Evolutionary conservation across 1,284 basidiomycete genomes (phyloP).

Genomic region (Marasmius tenuissimus): DNA sequence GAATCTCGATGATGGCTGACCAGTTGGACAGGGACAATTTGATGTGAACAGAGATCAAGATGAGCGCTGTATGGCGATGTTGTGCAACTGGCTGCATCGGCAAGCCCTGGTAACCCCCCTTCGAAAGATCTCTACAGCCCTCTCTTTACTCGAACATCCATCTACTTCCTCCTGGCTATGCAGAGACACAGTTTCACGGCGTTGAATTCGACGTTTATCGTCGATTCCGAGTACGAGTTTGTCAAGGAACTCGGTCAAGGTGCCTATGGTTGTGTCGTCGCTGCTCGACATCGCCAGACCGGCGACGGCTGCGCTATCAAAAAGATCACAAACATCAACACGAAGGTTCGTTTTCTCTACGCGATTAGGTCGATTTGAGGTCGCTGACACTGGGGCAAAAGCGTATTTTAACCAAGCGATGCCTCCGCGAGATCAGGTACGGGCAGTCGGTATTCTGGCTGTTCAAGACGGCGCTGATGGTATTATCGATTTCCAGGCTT

Average conservation of each 20-base stretch:
- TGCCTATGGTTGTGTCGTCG: conserved; percentile 90
- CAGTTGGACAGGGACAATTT: too few species aligned
- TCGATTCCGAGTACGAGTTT: conserved; percentile 90
- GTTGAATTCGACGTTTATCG: conserved; percentile 81
- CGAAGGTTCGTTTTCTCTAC: conserved; percentile 60
- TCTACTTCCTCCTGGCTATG: conserved; percentile 26
- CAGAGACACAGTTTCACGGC: conserved; percentile 76
- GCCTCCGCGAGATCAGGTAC: conserved; percentile 89
- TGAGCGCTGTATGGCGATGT: conserved; percentile 7
- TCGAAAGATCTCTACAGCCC: conserved; percentile 12
- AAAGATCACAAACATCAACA: conserved; percentile 98
- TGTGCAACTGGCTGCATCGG: background rate
- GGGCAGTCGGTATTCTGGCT: conserved; percentile 19
- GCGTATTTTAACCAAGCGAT: conserved; percentile 94
- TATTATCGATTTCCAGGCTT: conserved; percentile 46
- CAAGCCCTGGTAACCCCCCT: background rate
- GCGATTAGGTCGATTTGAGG: background rate
- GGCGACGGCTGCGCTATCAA: conserved; percentile 94
- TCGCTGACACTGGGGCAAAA: conserved; percentile 25
- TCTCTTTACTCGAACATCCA: conserved; percentile 1
- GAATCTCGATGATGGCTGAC: too few species aligned
- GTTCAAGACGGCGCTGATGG: conserved; percentile 15
- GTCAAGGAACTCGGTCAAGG: conserved; percentile 96
- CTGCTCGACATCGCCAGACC: conserved; percentile 80
- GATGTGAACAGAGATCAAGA: background rate